These are phyloP conservation scores for Canariomyces notabilis DNA, from an alignment of 2,329 filamentous ascomycete genomes.

Conservation along the genomic window DNA sequence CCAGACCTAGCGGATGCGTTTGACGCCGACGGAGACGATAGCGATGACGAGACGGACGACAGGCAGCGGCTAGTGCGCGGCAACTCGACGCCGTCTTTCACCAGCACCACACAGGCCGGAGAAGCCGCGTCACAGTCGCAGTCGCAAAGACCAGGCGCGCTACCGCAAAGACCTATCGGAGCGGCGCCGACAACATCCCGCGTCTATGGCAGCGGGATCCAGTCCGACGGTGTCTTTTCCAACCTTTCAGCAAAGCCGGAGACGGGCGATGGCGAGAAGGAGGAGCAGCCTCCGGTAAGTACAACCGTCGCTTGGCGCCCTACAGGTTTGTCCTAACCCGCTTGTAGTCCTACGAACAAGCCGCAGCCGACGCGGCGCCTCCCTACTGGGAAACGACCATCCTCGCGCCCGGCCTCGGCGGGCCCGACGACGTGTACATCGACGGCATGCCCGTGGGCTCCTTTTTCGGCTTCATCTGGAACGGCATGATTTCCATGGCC, in stretches of 20 bases:
- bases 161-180: constrained; percentile 27
- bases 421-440: constrained; percentile 92
- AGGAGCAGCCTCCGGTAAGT: constrained; percentile 87
- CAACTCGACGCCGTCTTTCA: constrained; percentile 35
- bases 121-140: constrained; percentile 20
- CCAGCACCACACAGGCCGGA: constrained; percentile 16
- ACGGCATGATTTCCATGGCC: constrained; percentile 93
- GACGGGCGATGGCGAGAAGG: constrained; percentile 67
- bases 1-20: constrained; percentile 89
- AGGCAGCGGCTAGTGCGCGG: constrained; percentile 80
- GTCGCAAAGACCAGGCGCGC: constrained; percentile 26
- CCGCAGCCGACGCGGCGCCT: constrained; percentile 88
- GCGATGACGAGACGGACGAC: constrained; percentile 72
- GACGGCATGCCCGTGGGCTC: constrained; percentile 92
- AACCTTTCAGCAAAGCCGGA: constrained; percentile 91
- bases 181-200: constrained; percentile 40
- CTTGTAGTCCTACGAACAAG: constrained; percentile 88
- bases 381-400: constrained; percentile 99
- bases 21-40: constrained; percentile 72
- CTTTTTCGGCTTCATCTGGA: constrained; percentile 84
- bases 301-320: not conserved
- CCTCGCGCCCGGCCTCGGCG: constrained; percentile 81
- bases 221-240: constrained; percentile 92
- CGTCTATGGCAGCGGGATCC: constrained; percentile 67
- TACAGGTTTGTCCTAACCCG: constrained; percentile 34